A percentile compares a stretch with the other conserved stretches of the same genome.
Evolutionary conservation across 169 alveolate species (phyloP).

Genomic region (Plasmodium coatneyi): DNA sequence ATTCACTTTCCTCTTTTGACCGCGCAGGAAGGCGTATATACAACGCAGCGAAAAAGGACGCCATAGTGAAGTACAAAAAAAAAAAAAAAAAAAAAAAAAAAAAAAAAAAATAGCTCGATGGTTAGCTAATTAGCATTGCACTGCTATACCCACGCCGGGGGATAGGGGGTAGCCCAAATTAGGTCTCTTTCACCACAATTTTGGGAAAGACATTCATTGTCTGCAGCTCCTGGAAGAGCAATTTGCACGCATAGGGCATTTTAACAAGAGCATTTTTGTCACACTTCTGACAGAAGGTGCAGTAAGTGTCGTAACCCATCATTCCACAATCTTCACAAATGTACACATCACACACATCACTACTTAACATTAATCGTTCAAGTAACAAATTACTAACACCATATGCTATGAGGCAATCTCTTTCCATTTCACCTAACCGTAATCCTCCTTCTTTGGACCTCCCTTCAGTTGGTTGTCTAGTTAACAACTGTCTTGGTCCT

Average conservation of each 20-base stretch:
- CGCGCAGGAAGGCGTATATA: neutral
- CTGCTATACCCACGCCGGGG: neutral
- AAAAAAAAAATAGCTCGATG: neutral
- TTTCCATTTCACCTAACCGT: conserved; percentile 99
- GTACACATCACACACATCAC: conserved; percentile 96
- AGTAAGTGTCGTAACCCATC: conserved; percentile 94
- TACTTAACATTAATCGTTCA: conserved; percentile 97
- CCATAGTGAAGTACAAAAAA: neutral
- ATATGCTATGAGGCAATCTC: conserved; percentile 99
- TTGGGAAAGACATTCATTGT: conserved; percentile 93
- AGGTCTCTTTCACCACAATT: conserved; percentile 75
- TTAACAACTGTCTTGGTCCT: conserved; percentile 98
- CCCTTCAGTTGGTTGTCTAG: conserved; percentile 99
- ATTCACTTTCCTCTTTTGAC: neutral
- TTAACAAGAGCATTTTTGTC: conserved; percentile 82
- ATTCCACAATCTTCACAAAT: conserved; percentile 97
- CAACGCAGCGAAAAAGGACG: neutral
- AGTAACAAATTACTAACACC: conserved; percentile 97
- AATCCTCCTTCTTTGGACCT: conserved; percentile 99
- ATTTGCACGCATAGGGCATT: conserved; percentile 96
- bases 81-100: neutral
- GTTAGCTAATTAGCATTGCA: neutral
- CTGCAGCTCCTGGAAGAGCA: conserved; percentile 92
- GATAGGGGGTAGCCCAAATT: neutral
- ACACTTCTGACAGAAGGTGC: conserved; percentile 94